Percentiles rank a stretch among this genome's conserved stretches.
These are phyloP conservation scores for Podospora comata DNA, from an alignment of 495 filamentous ascomycete species.

Conservation along the genomic window DNA sequence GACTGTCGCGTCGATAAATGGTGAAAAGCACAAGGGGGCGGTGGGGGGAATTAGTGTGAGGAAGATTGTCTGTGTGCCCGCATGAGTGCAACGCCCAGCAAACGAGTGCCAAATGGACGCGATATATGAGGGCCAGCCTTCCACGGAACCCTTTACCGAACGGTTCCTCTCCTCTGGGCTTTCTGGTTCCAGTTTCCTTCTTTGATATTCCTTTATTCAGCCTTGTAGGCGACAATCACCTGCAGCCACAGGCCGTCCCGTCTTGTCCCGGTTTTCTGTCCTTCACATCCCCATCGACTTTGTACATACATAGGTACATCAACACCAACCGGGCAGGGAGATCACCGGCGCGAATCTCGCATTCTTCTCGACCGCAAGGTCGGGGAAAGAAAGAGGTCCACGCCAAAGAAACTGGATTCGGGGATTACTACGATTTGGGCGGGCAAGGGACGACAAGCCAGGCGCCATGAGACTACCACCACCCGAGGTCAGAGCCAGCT, in stretches of 20 bases:
- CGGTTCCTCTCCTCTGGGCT: neutral
- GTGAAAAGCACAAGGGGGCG: neutral
- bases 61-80: neutral
- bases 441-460: neutral
- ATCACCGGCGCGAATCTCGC: slow-evolving; percentile 1
- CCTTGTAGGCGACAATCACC: neutral
- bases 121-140: neutral
- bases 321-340: neutral
- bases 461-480: slow-evolving; percentile 47
- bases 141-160: neutral
- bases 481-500: slow-evolving; percentile 40
- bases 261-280: neutral
- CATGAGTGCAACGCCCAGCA: neutral
- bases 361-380: slow-evolving; percentile 11
- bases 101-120: neutral
- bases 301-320: neutral
- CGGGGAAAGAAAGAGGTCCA: neutral
- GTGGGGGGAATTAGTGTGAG: neutral
- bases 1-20: neutral
- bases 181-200: neutral
- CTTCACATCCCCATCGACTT: neutral
- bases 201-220: neutral
- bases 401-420: neutral
- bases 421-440: neutral
- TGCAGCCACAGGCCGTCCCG: neutral